Base-by-base conservation (phyloP, 116 monocot species). In the Thalassia testudinum region DNA sequence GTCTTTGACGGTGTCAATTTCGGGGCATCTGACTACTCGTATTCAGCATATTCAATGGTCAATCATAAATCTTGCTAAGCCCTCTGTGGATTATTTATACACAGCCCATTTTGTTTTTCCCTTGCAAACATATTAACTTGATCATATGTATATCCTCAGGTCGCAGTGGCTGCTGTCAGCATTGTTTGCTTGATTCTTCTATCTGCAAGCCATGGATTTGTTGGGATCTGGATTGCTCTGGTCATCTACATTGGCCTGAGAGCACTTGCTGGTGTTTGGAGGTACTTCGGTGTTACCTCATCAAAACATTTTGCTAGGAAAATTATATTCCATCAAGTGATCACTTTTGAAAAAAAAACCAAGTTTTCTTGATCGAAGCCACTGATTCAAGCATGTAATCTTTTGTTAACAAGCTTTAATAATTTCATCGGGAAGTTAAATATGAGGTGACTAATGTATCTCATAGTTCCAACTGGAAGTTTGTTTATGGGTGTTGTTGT, bases 11-110 rank as follows among this genome's bases (percentile, higher is more conserved):
- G 92, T 19, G 72, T 93, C 56, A 81, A 87, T 58, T 93, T 78
- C 40, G 92, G 92, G 52, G 86, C 87, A 53, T 93, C 92, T 24
- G 92, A 93, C 65, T 93, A 87, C 66, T 72, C 75, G n/a, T 93
- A 80, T 69, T 66, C 92, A 58, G 92, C 87, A 5, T 87, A 87
- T 65, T 93, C 92, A 7, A 87, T 93, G 92, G 92, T 58, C 75
- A 70, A 62, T 75, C 21, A 5, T 19, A 15, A 24, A 38, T 6
- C 15, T 4, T 13, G 15, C 45, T 16, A n/a, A 45, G 6, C 10
- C 30, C 30, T 34, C 30, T 34, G 10, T 10, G 3, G 30, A 34
- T 5, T 34, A 34, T 34, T 34, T 5, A 34, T 5, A 34, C 30
- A 34, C 3, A 34, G 3, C 10, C 3, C 30, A 34, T 34, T 3